A percentile compares a stretch with the other conserved stretches of the same genome.
Evolutionary conservation across 257 asterid species (phyloP).

Genomic region (Galeopsis tetrahit): DNA sequence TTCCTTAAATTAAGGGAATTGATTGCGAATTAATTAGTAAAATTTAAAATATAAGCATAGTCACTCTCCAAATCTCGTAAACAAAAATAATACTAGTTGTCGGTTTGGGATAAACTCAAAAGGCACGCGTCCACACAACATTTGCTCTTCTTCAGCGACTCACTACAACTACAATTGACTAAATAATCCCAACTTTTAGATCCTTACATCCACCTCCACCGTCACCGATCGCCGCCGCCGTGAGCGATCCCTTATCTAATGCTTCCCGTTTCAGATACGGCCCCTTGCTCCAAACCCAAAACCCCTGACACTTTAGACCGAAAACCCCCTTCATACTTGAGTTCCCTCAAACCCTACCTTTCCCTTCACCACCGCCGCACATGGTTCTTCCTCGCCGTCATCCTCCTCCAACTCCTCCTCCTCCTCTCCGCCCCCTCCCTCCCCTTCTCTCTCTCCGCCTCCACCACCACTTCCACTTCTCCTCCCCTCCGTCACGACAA

Average conservation of each 20-base stretch:
- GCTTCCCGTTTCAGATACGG: conserved; percentile 47
- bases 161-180: conserved; percentile 23
- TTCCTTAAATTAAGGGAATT: not conserved
- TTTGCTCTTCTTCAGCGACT: conserved; percentile 10
- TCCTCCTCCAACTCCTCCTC: conserved; percentile 60
- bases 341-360: conserved; percentile 48
- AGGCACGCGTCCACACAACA: conserved; percentile 39
- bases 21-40: not conserved
- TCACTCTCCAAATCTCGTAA: not conserved
- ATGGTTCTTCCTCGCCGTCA: conserved; percentile 56
- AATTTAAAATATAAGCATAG: no score
- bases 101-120: conserved; percentile 36
- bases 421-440: conserved; percentile 48
- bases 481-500: conserved; percentile 14
- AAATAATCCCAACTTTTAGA: not conserved
- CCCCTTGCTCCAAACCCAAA: conserved; percentile 44
- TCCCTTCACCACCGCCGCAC: conserved; percentile 58
- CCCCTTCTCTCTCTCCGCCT: conserved; percentile 39
- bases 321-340: conserved; percentile 37
- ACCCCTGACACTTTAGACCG: conserved; percentile 36
- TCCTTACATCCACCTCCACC: not conserved
- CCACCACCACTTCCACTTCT: conserved; percentile 22
- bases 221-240: conserved; percentile 1
- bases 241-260: conserved; percentile 26
- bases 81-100: conserved; percentile 36